Evolutionary conservation across 2,329 filamentous ascomycete species (phyloP), one percentile per base, ranked within the genome.

Genomic region (Harringtonia aguacate): DNA sequence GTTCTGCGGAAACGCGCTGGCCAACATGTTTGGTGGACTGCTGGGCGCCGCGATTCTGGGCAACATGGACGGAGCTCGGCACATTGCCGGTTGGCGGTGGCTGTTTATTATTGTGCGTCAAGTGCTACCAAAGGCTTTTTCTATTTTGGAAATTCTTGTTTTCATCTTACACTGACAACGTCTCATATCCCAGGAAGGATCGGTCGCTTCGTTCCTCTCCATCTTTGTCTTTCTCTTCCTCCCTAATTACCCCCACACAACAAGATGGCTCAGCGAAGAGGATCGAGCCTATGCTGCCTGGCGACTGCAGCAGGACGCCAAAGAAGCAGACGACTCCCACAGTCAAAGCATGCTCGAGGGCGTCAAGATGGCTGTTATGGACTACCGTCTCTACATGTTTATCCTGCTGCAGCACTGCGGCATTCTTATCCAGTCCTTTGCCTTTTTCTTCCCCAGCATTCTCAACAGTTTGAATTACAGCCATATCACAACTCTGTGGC

Each of bases 391-490:
- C 0, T 77, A 73, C 48, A 48, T 77, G 1, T 75, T 77, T 42
- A 64, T 73, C 2, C 58, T 77, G 20, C 58, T 77, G 3, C 72
- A 77, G 52, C 73, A 76, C 45, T 53, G 66, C n/a, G 69, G 64
- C 28, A 50, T 75, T 15, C 57, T 74, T 2, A 66, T 67, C 0
- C 72, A 77, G 52, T 73, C 70, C 1, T 79, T 81, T 52, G 74
- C 78, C 37, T 80, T 80, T 54, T 81, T 81, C 61, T 81, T 82
- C 58, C 79, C 79, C 0, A 75, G 69, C 0, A 78, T 83, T 34
- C 73, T 81, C 1, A 67, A 75, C 36, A 79, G 75, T 0, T 66
- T 83, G 0, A 74, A 75, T 0, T 82, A 76, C 55, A 63, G 65
- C 8, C 68, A 60, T 21, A 70, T 76, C 37, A 59, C 65, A 14